Base-by-base conservation (phyloP, 805 yeast genomes). In the Lachancea thermotolerans region DNA sequence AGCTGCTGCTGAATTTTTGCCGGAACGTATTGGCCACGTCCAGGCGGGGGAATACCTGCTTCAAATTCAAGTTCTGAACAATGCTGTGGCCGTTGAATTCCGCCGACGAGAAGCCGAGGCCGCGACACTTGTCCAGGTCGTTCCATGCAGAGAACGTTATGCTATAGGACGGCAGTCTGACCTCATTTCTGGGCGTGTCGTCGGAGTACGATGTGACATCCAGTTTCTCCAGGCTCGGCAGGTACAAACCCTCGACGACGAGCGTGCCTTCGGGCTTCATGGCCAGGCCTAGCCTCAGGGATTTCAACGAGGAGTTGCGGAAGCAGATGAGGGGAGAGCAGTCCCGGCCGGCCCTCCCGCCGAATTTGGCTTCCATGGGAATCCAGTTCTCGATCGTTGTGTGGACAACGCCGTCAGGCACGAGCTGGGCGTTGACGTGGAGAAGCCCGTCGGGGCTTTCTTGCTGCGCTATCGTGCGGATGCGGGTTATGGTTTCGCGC, bases 121-220 rank as follows among this genome's bases (percentile, higher is more conserved):
- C 18, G 17, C 33, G 33, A 41, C 57, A 54, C 8, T 42, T 38
- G 9, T 45, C 44, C 38, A 58, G 41, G 37, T 54, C 50, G 42
- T 59, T 59, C 60, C 60, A 60, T 3, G 54, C 50, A 1, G 65
- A 57, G 41, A 60, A 58, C 5, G 44, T 33, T 10, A 40, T 10
- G 14, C 51, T n/a, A 54, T 40, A 2, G 56, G 48, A n/a, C 42
- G 50, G 35, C 52, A 47, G 12, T 51, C 49, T 25, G 46, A 47
- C 15, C 7, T 21, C 41, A 39, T 15, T 35, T 28, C 28, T 25
- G 21, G 39, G 2, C 41, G 18, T 39, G 39, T 38, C 8, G 43
- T 41, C 17, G 42, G 37, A 3, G 48, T 40, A 34, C 35, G 35
- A 42, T 37, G 46, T 16, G 49, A 42, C 1, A 29, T 43, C 28